Conservation (phyloP, 495 filamentous ascomycete species). For the Talaromyces stipitatus region DNA sequence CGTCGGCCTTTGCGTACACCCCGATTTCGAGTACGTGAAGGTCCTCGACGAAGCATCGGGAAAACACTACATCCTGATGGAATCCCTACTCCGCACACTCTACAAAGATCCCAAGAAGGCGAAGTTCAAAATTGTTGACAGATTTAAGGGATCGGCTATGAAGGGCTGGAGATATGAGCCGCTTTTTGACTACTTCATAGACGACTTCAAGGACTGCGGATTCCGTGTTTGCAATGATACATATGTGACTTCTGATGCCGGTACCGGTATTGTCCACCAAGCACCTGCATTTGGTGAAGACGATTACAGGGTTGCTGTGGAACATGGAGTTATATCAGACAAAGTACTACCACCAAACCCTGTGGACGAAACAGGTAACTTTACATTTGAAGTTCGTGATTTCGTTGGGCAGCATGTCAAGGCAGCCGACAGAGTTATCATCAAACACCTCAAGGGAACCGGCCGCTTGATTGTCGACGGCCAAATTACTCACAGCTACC, state of each 20-base stretch:
- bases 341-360: constrained; percentile 80
- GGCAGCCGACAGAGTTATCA: constrained; percentile 88
- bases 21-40: constrained; percentile 91
- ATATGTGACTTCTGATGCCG: constrained; percentile 88
- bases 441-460: constrained; percentile 76
- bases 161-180: constrained; percentile 88
- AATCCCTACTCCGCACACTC: constrained; percentile 73
- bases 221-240: constrained; percentile 80
- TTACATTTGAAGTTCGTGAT: constrained; percentile 72
- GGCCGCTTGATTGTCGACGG: constrained; percentile 81
- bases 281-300: constrained; percentile 94
- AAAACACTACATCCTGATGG: constrained; percentile 82
- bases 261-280: constrained; percentile 94
- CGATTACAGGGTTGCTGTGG: constrained; percentile 81
- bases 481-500: constrained; percentile 89
- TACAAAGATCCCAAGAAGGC: constrained; percentile 98
- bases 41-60: constrained; percentile 74
- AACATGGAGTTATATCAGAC: constrained; percentile 69
- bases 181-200: constrained; percentile 87
- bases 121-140: constrained; percentile 81
- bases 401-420: constrained; percentile 91
- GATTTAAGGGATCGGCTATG: constrained; percentile 80
- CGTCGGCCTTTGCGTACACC: constrained; percentile 70
- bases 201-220: constrained; percentile 81
- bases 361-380: constrained; percentile 74